A percentile compares a stretch with the other conserved stretches of the same genome.
These are phyloP conservation scores for Agrocybe chaxingu DNA, from an alignment of 768 basidiomycete species.

Conservation along the genomic window DNA sequence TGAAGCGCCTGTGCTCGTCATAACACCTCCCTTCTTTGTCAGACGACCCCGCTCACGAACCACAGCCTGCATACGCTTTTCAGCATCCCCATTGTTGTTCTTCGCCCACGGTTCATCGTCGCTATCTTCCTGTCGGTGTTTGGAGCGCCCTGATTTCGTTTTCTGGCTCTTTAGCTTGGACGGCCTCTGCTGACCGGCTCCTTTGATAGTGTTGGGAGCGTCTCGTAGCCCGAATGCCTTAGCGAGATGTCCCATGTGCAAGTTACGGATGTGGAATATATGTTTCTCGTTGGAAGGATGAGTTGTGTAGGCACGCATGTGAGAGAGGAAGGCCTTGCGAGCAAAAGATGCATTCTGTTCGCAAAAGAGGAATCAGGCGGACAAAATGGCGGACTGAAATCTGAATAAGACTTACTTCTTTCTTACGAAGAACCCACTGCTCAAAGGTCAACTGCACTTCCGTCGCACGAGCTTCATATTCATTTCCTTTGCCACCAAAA, in stretches of 20 bases:
- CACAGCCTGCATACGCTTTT: slow-evolving; percentile 81
- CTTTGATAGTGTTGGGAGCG: slow-evolving; percentile 58
- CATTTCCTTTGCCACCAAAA: slow-evolving; percentile 79
- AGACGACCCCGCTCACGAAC: slow-evolving; percentile 82
- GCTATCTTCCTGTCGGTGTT: slow-evolving; percentile 15
- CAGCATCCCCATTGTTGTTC: slow-evolving; percentile 53
- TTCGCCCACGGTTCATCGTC: slow-evolving; percentile 35
- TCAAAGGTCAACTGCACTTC: slow-evolving; percentile 95
- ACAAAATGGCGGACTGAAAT: slow-evolving; percentile 1
- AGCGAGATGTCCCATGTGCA: slow-evolving; percentile 93
- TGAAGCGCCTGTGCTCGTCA: slow-evolving; percentile 61
- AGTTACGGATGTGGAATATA: slow-evolving; percentile 92
- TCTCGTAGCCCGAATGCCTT: slow-evolving; percentile 91
- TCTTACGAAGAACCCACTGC: slow-evolving; percentile 78
- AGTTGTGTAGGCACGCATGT: slow-evolving; percentile 95
- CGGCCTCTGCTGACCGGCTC: slow-evolving; percentile 15
- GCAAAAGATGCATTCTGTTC: slow-evolving; percentile 73
- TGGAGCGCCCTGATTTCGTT: slow-evolving; percentile 17
- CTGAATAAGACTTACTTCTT: slow-evolving; percentile 47
- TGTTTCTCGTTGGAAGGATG: slow-evolving; percentile 95
- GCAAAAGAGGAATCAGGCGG: background rate
- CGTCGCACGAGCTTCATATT: slow-evolving; percentile 88
- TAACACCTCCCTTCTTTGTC: slow-evolving; percentile 74
- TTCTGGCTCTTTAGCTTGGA: slow-evolving; percentile 12
- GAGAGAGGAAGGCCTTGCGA: slow-evolving; percentile 84